Evolutionary conservation across 805 yeast genomes (phyloP).

Genomic region (Saccharomycopsis amapae): DNA sequence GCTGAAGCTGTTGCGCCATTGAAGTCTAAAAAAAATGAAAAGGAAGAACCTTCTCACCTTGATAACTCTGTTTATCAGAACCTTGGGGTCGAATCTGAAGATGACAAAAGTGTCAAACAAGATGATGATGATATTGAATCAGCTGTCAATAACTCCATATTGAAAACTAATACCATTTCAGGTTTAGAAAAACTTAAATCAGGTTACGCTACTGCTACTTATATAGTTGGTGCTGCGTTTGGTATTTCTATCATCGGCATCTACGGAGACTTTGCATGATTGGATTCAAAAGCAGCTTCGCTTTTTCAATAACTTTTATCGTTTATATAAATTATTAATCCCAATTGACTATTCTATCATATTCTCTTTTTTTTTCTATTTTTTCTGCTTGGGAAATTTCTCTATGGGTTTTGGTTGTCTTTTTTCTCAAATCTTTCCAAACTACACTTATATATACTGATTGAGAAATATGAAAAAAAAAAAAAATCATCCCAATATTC

Average conservation of each 20-base stretch:
- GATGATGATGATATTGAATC: constrained; percentile 30
- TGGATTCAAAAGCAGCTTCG: background rate
- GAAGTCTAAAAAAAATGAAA: too few relatives aligned
- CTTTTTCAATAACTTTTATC: background rate
- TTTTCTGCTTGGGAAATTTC: background rate
- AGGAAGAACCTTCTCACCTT: constrained; percentile 34
- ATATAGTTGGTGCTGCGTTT: constrained; percentile 39
- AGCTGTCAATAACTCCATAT: constrained; percentile 38
- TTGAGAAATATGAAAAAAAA: background rate
- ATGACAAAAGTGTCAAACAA: constrained; percentile 23
- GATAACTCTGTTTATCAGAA: constrained; percentile 41
- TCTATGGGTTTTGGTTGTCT: too few relatives aligned
- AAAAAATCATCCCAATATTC: too few relatives aligned
- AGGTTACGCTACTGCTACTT: constrained; percentile 36
- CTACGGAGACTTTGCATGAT: constrained; percentile 40
- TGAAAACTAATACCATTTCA: constrained; percentile 31
- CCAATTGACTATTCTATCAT: too few relatives aligned
- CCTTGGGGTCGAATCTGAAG: constrained; percentile 30
- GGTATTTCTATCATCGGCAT: constrained; percentile 47
- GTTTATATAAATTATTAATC: too few relatives aligned
- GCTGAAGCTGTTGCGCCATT: background rate
- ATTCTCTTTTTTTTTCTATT: background rate
- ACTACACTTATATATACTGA: too few relatives aligned
- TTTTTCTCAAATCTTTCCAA: too few relatives aligned
- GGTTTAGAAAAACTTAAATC: constrained; percentile 31